Evolutionary conservation across 2,329 filamentous ascomycete genomes (phyloP).

Genomic region (Pyrenophora teres): DNA sequence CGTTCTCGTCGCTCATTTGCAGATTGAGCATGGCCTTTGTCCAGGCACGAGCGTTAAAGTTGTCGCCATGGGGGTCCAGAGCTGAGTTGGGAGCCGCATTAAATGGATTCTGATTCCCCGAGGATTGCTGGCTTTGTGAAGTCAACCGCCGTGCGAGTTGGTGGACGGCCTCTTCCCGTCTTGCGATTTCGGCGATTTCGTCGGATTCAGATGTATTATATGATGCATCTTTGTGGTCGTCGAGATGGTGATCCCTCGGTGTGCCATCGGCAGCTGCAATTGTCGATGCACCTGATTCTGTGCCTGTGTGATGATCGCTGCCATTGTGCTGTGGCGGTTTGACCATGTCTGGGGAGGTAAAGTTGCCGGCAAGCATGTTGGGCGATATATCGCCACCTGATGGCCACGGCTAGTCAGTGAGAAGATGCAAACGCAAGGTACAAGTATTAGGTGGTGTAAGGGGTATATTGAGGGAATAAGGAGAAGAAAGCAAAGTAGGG

Average conservation of each 20-base stretch:
- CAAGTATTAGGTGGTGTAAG: constrained; percentile 23
- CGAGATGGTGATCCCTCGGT: constrained; percentile 24
- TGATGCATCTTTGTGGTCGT: constrained; percentile 25
- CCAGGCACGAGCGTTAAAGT: constrained; percentile 57
- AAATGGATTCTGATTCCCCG: constrained; percentile 47
- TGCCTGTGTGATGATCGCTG: constrained; percentile 18
- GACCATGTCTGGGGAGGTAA: constrained; percentile 43
- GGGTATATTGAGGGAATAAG: constrained; percentile 2
- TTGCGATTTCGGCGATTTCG: constrained; percentile 24
- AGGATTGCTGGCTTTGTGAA: constrained; percentile 45
- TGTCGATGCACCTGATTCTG: constrained; percentile 42
- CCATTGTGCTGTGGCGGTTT: constrained; percentile 22
- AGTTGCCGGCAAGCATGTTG: constrained; percentile 52
- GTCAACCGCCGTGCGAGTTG: constrained; percentile 52
- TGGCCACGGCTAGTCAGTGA: constrained; percentile 5
- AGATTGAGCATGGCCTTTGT: constrained; percentile 57
- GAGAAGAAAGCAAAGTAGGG: constrained; percentile 8
- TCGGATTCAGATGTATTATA: constrained; percentile 30
- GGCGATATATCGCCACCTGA: constrained; percentile 18
- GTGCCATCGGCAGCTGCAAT: constrained; percentile 36
- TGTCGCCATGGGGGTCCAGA: constrained; percentile 52
- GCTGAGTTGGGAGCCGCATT: constrained; percentile 48
- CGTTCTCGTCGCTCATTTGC: constrained; percentile 49
- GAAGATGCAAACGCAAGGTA: constrained; percentile 2
- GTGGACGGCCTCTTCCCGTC: constrained; percentile 46